A percentile compares a stretch with the other conserved stretches of the same genome.
Evolutionary conservation across 306 rosid genomes (phyloP).

Genomic region (Acacia melanoxylon): DNA sequence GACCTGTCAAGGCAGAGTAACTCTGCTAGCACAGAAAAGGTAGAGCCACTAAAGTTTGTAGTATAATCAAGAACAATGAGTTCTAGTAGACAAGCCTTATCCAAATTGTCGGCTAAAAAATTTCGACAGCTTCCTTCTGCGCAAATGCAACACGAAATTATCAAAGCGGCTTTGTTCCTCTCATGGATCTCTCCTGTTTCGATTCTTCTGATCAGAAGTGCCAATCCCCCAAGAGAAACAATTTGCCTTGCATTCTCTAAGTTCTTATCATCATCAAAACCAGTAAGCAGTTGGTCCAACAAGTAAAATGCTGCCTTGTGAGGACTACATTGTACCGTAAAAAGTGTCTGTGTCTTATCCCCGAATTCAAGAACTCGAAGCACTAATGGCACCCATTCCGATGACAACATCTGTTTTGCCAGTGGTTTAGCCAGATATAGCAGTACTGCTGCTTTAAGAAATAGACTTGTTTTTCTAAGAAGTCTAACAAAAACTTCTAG

Average conservation of each 20-base stretch:
- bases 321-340: constrained; percentile 73
- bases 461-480: constrained; percentile 67
- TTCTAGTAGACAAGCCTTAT: constrained; percentile 58
- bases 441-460: constrained; percentile 75
- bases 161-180: constrained; percentile 48
- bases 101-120: constrained; percentile 61
- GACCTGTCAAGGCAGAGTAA: constrained; percentile 74
- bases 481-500: constrained; percentile 65
- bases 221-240: constrained; percentile 75
- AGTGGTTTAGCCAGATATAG: constrained; percentile 69
- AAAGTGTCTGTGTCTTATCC: constrained; percentile 69
- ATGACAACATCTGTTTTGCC: constrained; percentile 82
- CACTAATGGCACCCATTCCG: constrained; percentile 76
- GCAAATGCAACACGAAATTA: constrained; percentile 57
- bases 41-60: constrained; percentile 40
- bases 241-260: constrained; percentile 79
- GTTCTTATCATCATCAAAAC: constrained; percentile 86
- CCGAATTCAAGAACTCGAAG: constrained; percentile 86
- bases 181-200: constrained; percentile 62
- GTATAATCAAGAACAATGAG: constrained; percentile 57
- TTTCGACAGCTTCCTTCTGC: constrained; percentile 81
- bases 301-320: constrained; percentile 74
- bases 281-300: constrained; percentile 72
- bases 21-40: constrained; percentile 55
- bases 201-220: constrained; percentile 51